phyloP scores from a whole-genome alignment of 805 yeast genomes.

The Nadsonia fulvescens region DNA sequence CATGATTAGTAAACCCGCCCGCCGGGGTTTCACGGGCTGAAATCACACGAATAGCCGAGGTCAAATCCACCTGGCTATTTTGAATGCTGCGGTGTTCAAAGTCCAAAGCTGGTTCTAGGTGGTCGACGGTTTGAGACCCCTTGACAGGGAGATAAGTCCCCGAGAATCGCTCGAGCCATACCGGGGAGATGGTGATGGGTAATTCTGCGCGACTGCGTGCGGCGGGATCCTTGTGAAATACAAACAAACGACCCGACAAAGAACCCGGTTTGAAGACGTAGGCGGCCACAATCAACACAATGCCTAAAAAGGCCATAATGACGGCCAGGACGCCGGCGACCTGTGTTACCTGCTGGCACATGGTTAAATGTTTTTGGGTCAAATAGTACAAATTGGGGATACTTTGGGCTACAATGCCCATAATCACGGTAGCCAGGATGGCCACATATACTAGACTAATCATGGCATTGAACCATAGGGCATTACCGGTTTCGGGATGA shows the following conservation, averaged over 20 bases:
- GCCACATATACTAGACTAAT: constrained; percentile 34
- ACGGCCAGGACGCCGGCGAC: constrained; percentile 31
- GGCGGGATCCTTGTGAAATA: constrained; percentile 9
- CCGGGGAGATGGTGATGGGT: background rate
- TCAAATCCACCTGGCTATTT: too few relatives aligned
- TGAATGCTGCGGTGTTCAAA: background rate
- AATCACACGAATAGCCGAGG: too few relatives aligned
- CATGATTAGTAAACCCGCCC: background rate
- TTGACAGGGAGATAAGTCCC: background rate
- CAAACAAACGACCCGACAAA: constrained; percentile 22
- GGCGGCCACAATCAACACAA: constrained; percentile 30
- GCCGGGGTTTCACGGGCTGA: too few relatives aligned
- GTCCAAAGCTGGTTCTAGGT: constrained; percentile 1
- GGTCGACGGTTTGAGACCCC: background rate
- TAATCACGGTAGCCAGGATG: constrained; percentile 40
- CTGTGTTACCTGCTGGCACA: constrained; percentile 36
- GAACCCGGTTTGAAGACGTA: constrained; percentile 37
- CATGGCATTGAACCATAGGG: constrained; percentile 27
- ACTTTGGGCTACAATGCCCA: constrained; percentile 49
- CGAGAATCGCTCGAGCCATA: constrained; percentile 1
- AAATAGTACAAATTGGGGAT: constrained; percentile 43
- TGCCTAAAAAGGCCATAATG: constrained; percentile 36
- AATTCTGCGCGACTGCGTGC: background rate
- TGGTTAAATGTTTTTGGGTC: constrained; percentile 24
- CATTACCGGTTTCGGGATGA: constrained; percentile 53